Conservation (phyloP, 73 alveolate genomes). For the Symbiodinium natans region DNA sequence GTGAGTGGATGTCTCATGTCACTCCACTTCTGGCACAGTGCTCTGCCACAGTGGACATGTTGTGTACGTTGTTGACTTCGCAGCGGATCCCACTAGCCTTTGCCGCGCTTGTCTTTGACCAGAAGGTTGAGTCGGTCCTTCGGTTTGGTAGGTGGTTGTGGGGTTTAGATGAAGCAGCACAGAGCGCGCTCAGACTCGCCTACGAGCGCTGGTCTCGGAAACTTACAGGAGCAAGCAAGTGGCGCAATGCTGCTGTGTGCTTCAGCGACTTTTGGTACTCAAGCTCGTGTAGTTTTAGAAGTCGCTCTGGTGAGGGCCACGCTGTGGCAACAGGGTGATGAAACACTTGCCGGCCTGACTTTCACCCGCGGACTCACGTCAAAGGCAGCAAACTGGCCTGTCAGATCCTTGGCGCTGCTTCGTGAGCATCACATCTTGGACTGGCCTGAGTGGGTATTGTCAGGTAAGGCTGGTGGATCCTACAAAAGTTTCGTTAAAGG, state of each 20-base stretch:
- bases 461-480: too few relatives aligned
- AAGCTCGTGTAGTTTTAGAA: not conserved
- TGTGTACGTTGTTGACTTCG: not conserved
- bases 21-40: not conserved
- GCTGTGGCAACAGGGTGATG: not conserved
- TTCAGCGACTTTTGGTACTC: not conserved
- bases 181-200: not conserved
- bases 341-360: not conserved
- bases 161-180: not conserved
- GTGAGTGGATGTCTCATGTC: not conserved
- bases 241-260: not conserved
- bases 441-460: not conserved
- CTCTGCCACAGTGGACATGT: not conserved
- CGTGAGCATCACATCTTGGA: not conserved
- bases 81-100: not conserved
- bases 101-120: not conserved
- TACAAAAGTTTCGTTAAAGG: too few relatives aligned
- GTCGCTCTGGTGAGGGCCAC: not conserved
- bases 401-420: not conserved
- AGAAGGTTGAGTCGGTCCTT: not conserved
- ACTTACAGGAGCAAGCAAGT: not conserved
- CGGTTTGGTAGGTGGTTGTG: not conserved
- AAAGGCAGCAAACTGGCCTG: not conserved
- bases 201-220: not conserved
- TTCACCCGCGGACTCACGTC: not conserved